phyloP scores from a whole-genome alignment of 1,284 basidiomycete genomes.

The Serendipita sp. region DNA sequence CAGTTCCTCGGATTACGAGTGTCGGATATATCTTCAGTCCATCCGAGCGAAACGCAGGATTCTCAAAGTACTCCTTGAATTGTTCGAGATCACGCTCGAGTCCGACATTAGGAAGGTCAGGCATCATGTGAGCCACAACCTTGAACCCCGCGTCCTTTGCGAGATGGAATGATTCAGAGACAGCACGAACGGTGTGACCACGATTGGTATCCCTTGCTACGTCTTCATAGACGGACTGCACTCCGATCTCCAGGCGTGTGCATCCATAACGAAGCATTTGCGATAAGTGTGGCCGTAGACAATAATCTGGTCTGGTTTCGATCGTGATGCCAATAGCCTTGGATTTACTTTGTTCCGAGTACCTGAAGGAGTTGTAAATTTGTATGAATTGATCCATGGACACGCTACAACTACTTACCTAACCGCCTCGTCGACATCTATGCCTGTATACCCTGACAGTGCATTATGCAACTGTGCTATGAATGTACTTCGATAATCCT shows the following conservation, averaged over 20 bases:
- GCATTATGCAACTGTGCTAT: slow-evolving; percentile 96
- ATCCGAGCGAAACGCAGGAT: slow-evolving; percentile 92
- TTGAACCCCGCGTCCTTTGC: slow-evolving; percentile 99
- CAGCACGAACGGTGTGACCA: slow-evolving; percentile 94
- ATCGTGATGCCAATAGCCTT: slow-evolving; percentile 99
- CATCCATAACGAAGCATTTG: slow-evolving; percentile 99
- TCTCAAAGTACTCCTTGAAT: slow-evolving; percentile 98
- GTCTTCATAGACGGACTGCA: slow-evolving; percentile 98
- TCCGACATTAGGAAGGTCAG: slow-evolving; percentile 92
- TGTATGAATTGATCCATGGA: not conserved
- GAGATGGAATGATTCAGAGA: slow-evolving; percentile 94
- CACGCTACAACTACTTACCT: slow-evolving; percentile 29
- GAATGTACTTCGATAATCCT: slow-evolving; percentile 88
- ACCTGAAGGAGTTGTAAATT: slow-evolving; percentile 30
- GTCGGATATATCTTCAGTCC: slow-evolving; percentile 98
- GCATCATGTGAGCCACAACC: slow-evolving; percentile 98
- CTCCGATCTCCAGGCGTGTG: slow-evolving; percentile 94
- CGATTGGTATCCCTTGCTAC: slow-evolving; percentile 97
- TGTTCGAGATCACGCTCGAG: slow-evolving; percentile 96
- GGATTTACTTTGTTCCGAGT: slow-evolving; percentile 92
- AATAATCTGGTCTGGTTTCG: slow-evolving; percentile 97
- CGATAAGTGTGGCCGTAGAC: slow-evolving; percentile 89
- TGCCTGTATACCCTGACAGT: slow-evolving; percentile 84
- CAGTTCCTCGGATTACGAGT: slow-evolving; percentile 93
- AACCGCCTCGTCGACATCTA: slow-evolving; percentile 95